Evolutionary conservation across 2,329 filamentous ascomycete genomes (phyloP).

Genomic region (Chaetomiaceae sp.): DNA sequence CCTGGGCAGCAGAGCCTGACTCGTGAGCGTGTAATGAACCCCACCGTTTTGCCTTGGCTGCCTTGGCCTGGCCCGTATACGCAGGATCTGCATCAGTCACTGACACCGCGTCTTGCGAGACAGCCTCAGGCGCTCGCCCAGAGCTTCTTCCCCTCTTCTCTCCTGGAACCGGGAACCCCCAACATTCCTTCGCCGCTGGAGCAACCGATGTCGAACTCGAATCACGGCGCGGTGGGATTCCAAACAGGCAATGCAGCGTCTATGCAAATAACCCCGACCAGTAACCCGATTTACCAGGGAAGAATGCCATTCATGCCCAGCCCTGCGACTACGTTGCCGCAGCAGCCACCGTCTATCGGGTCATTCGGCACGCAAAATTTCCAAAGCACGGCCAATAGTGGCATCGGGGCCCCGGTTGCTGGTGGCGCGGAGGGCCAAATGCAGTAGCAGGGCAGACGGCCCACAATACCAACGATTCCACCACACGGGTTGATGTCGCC

Average conservation of each 20-base stretch:
- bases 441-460: constrained; percentile 11
- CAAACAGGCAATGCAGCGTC: not conserved
- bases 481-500: not conserved
- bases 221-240: not conserved
- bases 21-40: constrained; percentile 23
- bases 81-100: constrained; percentile 11
- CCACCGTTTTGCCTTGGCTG: constrained; percentile 10
- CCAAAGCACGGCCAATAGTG: not conserved
- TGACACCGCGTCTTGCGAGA: constrained; percentile 15
- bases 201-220: constrained; percentile 2
- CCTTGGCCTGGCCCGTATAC: constrained; percentile 10
- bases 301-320: not conserved
- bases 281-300: not conserved
- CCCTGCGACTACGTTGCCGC: constrained; percentile 8
- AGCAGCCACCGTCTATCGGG: constrained; percentile 9
- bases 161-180: not conserved
- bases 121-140: constrained; percentile 15
- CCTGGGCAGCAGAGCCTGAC: constrained; percentile 19
- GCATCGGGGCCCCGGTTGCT: not conserved
- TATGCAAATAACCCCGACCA: not conserved
- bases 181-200: not conserved
- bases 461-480: not conserved
- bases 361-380: not conserved
- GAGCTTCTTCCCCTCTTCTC: constrained; percentile 8
- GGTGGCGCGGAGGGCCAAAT: constrained; percentile 3